Evolutionary conservation across 805 yeast species (phyloP).

Genomic region (Ogataea methanolica): DNA sequence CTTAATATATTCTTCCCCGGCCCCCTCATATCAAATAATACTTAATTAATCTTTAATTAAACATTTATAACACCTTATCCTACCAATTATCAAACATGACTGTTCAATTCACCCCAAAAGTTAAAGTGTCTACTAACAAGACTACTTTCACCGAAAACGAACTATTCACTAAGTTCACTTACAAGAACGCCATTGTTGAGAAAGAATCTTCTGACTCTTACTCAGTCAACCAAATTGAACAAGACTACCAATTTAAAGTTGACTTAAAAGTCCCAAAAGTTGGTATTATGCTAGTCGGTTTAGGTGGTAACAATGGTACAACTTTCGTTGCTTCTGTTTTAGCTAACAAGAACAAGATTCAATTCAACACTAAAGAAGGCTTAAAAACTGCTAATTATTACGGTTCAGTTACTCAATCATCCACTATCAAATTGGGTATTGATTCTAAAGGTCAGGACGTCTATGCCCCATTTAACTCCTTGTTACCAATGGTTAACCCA

Average conservation of each 20-base stretch:
- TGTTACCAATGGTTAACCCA: conserved; percentile 86
- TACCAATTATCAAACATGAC: conserved; percentile 19
- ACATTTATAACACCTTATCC: not conserved
- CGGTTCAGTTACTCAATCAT: conserved; percentile 92
- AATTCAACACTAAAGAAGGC: conserved; percentile 82
- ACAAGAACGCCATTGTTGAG: conserved; percentile 72
- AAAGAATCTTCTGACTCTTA: conserved; percentile 45
- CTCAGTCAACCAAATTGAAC: conserved; percentile 64
- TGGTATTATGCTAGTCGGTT: conserved; percentile 87
- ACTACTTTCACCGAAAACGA: conserved; percentile 45
- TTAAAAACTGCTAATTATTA: conserved; percentile 68
- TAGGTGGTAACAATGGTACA: conserved; percentile 96
- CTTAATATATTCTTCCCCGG: too few species aligned
- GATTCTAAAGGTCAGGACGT: conserved; percentile 80
- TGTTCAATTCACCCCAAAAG: conserved; percentile 33
- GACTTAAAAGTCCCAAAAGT: conserved; percentile 78
- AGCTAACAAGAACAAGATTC: conserved; percentile 76
- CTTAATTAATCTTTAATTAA: not conserved
- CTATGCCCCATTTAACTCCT: conserved; percentile 85
- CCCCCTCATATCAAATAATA: not conserved
- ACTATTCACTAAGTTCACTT: conserved; percentile 58
- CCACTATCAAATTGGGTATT: conserved; percentile 86
- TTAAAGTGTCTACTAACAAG: conserved; percentile 54
- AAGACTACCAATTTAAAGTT: conserved; percentile 80
- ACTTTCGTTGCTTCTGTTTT: conserved; percentile 80